Percentiles rank a stretch among this genome's conserved stretches.
These are phyloP conservation scores for Xylaria sp. DNA, from an alignment of 2,329 filamentous ascomycete genomes.

Conservation along the genomic window DNA sequence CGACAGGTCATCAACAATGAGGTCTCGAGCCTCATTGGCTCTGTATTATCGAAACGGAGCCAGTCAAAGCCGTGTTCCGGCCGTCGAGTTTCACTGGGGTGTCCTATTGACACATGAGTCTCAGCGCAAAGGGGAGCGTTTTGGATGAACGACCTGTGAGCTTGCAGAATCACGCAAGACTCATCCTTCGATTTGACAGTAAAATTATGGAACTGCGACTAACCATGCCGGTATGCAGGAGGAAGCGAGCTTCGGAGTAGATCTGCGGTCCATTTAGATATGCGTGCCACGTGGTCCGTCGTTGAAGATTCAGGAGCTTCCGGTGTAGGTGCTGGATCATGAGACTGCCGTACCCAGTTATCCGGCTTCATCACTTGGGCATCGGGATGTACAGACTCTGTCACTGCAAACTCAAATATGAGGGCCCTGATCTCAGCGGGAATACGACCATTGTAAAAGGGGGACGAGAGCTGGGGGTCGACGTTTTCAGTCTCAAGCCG, in stretches of 20 bases:
- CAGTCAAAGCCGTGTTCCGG: constrained; percentile 33
- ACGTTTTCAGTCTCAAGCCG: constrained; percentile 35
- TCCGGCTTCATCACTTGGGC: constrained; percentile 16
- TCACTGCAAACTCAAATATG: constrained; percentile 50
- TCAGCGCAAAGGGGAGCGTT: neutral
- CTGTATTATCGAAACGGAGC: constrained; percentile 49
- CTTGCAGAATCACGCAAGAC: neutral
- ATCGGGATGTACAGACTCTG: constrained; percentile 37
- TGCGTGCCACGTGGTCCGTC: neutral
- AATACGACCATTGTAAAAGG: constrained; percentile 39
- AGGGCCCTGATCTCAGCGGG: constrained; percentile 49
- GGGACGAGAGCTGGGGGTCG: constrained; percentile 40
- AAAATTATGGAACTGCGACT: neutral
- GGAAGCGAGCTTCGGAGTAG: neutral
- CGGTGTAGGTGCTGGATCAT: constrained; percentile 26
- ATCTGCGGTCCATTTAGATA: neutral
- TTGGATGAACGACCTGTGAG: neutral
- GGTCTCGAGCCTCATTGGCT: constrained; percentile 39
- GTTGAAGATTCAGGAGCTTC: neutral
- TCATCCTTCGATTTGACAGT: neutral
- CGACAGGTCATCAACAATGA: constrained; percentile 50
- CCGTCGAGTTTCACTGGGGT: neutral
- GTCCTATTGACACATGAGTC: constrained; percentile 10
- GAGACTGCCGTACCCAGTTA: constrained; percentile 40
- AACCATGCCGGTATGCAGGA: neutral